Conservation (phyloP, 768 basidiomycete genomes). For the Russula dissimulans region DNA sequence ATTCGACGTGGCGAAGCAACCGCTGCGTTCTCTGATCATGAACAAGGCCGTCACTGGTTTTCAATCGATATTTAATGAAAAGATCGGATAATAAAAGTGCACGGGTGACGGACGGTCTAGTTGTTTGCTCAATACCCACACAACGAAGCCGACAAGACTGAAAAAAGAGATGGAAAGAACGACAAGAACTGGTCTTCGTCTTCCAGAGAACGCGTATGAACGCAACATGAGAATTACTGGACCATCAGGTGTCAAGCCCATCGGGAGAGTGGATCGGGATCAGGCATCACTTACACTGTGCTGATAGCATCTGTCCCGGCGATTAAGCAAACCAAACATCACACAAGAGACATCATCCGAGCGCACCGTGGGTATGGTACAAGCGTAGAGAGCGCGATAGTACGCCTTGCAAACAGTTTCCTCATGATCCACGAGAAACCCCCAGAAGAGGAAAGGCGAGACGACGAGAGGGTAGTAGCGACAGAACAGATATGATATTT, state of each 20-base stretch:
- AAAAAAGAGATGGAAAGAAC: neutral
- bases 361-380: conserved; percentile 8
- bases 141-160: neutral
- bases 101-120: neutral
- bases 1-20: conserved; percentile 10
- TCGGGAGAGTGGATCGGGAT: neutral
- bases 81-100: neutral
- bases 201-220: conserved; percentile 15
- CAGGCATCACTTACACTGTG: conserved; percentile 5
- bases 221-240: conserved; percentile 17
- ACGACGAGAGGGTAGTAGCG: conserved; percentile 13
- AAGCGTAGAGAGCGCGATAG: conserved; percentile 9
- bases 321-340: neutral
- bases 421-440: neutral
- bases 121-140: conserved; percentile 7
- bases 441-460: conserved; percentile 14
- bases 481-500: conserved; percentile 15
- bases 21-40: neutral
- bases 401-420: neutral
- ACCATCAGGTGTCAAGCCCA: neutral
- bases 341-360: neutral
- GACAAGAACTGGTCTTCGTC: neutral
- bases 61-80: neutral
- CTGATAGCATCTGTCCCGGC: conserved; percentile 1
- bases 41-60: conserved; percentile 7